Evolutionary conservation across 1,284 basidiomycete genomes (phyloP).

Genomic region (Porogramme epimiltina): DNA sequence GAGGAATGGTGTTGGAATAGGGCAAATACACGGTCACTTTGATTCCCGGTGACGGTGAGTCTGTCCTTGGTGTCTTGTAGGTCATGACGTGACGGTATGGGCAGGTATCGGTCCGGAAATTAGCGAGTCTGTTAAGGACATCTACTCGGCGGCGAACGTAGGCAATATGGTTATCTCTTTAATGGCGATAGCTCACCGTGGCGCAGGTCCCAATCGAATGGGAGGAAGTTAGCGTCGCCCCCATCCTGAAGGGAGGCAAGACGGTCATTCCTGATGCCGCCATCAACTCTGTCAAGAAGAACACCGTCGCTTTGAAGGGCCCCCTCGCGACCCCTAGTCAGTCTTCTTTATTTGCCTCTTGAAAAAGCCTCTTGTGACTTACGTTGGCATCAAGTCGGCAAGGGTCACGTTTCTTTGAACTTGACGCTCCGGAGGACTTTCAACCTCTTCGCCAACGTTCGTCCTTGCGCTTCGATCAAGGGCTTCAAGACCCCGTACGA

Average conservation of each 20-base stretch:
- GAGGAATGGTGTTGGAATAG: conserved; percentile 40
- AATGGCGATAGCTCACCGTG: not conserved
- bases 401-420: conserved; percentile 98
- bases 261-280: conserved; percentile 95
- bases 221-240: conserved; percentile 98
- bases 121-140: conserved; percentile 92
- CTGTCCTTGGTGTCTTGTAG: conserved; percentile 3
- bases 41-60: conserved; percentile 87
- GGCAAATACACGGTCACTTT: conserved; percentile 95
- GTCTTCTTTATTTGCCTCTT: conserved; percentile 42
- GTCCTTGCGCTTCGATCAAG: conserved; percentile 94
- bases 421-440: conserved; percentile 96
- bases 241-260: conserved; percentile 93
- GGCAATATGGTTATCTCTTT: not conserved
- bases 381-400: conserved; percentile 72
- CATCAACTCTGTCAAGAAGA: conserved; percentile 92
- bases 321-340: conserved; percentile 95
- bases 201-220: conserved; percentile 91
- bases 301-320: conserved; percentile 97
- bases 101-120: conserved; percentile 98
- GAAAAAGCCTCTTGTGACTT: not conserved
- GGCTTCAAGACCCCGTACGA: conserved; percentile 99
- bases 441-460: conserved; percentile 97
- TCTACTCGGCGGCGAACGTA: conserved; percentile 89
- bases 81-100: conserved; percentile 13